Conservation (phyloP, 108 stramenopile genomes). For the Stephanodiscus minutulus region DNA sequence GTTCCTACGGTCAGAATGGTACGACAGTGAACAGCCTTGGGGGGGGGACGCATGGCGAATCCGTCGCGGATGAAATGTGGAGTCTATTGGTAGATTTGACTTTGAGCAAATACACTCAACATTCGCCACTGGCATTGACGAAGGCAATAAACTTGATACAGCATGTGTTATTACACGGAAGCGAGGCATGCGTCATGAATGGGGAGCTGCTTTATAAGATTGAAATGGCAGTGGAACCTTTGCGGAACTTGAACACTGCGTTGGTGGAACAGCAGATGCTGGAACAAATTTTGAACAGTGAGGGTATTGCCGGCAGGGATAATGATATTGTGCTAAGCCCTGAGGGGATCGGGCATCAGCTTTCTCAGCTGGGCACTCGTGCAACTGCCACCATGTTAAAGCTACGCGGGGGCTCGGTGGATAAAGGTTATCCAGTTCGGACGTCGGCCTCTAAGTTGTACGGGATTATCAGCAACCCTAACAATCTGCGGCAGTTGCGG, state of each 20-base stretch:
- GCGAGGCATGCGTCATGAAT: conserved; percentile 18
- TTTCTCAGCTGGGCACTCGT: conserved; percentile 15
- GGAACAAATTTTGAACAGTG: conserved; percentile 36
- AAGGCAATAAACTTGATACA: conserved; percentile 41
- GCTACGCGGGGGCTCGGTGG: conserved; percentile 43
- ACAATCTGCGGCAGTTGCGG: conserved; percentile 25
- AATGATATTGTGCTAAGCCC: conserved; percentile 15
- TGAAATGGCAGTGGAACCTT: conserved; percentile 38
- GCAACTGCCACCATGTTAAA: conserved; percentile 46
- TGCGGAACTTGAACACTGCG: conserved; percentile 42
- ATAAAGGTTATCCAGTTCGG: conserved; percentile 43
- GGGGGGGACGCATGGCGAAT: conserved; percentile 10
- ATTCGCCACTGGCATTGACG: conserved; percentile 31
- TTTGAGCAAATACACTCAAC: conserved; percentile 12
- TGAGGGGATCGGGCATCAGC: conserved; percentile 30
- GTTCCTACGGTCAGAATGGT: conserved; percentile 11
- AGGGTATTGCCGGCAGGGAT: conserved; percentile 11
- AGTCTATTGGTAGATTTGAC: conserved; percentile 33
- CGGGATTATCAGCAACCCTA: conserved; percentile 6
- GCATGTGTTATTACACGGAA: conserved; percentile 38
- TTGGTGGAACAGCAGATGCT: conserved; percentile 37
- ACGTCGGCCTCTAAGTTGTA: conserved; percentile 32
- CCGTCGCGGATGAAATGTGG: conserved; percentile 38
- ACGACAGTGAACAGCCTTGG: conserved; percentile 16
- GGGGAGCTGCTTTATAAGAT: conserved; percentile 35